phyloP scores from a whole-genome alignment of 768 basidiomycete genomes.

The Mrakia gelida region DNA sequence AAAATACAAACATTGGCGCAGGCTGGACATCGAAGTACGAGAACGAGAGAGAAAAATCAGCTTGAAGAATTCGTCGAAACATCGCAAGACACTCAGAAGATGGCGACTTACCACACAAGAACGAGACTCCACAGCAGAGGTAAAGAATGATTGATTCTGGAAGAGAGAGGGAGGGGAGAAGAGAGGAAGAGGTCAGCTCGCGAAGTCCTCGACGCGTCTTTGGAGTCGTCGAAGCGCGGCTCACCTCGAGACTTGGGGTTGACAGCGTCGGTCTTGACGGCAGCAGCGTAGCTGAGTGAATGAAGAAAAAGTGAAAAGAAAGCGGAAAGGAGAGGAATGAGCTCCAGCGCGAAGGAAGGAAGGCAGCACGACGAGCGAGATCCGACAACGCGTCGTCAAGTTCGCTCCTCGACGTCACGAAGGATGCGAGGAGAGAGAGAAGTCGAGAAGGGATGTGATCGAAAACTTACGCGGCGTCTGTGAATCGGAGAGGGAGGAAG shows the following conservation, averaged over 20 bases:
- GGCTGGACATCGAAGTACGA: no score
- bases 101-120: constrained; percentile 13
- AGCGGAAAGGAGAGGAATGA: no score
- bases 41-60: not conserved
- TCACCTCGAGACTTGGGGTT: constrained; percentile 9
- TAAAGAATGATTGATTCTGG: constrained; percentile 16
- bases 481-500: not conserved
- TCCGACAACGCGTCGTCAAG: no score
- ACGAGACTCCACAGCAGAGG: constrained; percentile 12
- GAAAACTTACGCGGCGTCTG: no score
- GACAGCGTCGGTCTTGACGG: not conserved
- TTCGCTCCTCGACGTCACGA: no score
- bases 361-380: no score
- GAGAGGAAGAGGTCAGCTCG: not conserved
- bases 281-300: not conserved
- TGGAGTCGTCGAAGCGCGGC: not conserved
- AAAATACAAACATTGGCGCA: no score
- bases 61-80: no score
- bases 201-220: not conserved
- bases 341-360: no score
- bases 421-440: not conserved
- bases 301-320: no score
- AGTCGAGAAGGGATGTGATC: not conserved
- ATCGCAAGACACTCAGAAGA: no score
- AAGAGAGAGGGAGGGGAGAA: not conserved